Conservation (phyloP, 2,329 filamentous ascomycete genomes). For the Hymenoscyphus repandus region DNA sequence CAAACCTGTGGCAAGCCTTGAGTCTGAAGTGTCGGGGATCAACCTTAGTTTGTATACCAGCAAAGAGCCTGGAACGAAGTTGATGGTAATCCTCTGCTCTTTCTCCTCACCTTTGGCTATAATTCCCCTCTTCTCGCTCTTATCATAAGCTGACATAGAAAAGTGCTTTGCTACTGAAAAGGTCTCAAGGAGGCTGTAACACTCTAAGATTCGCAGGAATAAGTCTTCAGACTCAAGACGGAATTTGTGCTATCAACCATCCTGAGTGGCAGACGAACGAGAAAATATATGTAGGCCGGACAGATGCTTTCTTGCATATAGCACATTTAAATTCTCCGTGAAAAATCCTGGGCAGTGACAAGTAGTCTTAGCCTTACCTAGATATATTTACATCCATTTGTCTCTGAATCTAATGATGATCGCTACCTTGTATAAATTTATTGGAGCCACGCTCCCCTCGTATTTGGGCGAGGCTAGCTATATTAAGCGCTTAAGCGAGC, state of each 20-base stretch:
- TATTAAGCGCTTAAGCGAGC: no score
- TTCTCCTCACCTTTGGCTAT: not conserved
- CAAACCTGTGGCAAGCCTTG: not conserved
- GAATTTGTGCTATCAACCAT: not conserved
- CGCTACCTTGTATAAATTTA: no score
- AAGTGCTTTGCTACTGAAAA: not conserved
- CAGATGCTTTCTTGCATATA: not conserved
- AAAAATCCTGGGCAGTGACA: not conserved
- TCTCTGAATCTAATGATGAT: not conserved
- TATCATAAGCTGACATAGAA: not conserved
- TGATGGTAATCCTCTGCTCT: not conserved
- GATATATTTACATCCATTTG: not conserved
- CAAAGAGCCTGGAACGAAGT: not conserved
- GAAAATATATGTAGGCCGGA: not conserved
- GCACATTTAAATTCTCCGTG: not conserved
- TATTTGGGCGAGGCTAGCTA: no score
- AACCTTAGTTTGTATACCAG: not conserved
- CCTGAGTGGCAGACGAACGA: not conserved
- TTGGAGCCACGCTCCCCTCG: no score
- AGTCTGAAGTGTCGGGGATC: not conserved
- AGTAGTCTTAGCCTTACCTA: not conserved
- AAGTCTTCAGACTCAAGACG: not conserved
- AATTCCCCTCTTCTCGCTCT: not conserved
- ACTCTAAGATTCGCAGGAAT: not conserved
- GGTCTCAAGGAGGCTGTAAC: not conserved